phyloP scores from a whole-genome alignment of 164 flowering plant genomes.

The Vitis amurensis region DNA sequence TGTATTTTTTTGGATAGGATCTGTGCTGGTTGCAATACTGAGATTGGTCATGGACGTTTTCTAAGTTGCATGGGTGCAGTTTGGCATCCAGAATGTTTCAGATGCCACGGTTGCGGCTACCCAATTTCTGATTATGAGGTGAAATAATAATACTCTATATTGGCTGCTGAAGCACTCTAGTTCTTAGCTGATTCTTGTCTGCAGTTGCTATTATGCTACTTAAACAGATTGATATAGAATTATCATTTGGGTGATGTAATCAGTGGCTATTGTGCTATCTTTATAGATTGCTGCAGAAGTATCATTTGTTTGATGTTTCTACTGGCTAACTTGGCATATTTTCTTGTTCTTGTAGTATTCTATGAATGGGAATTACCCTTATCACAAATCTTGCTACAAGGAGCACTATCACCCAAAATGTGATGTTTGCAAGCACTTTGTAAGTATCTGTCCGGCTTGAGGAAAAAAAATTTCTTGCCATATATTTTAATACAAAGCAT shows the following conservation, averaged over 20 bases:
- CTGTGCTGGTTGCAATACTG: slow-evolving; percentile 85
- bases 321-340: slow-evolving; percentile 3
- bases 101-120: slow-evolving; percentile 73
- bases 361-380: slow-evolving; percentile 69
- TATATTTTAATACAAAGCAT: no score
- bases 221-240: background rate
- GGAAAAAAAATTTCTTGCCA: no score
- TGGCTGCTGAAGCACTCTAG: background rate
- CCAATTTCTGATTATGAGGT: slow-evolving; percentile 94
- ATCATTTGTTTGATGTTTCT: background rate
- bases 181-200: background rate
- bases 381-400: slow-evolving; percentile 81
- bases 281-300: background rate
- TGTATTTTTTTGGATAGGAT: slow-evolving; percentile 33
- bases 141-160: slow-evolving; percentile 2
- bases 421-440: slow-evolving; percentile 85
- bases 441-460: slow-evolving; percentile 34
- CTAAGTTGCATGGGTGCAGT: slow-evolving; percentile 78
- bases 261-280: background rate
- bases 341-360: slow-evolving; percentile 60
- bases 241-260: background rate
- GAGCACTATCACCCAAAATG: slow-evolving; percentile 84
- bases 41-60: slow-evolving; percentile 88
- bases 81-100: slow-evolving; percentile 97
- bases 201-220: background rate